Evolutionary conservation across 768 basidiomycete species (phyloP).

Genomic region (Collybia sordida): DNA sequence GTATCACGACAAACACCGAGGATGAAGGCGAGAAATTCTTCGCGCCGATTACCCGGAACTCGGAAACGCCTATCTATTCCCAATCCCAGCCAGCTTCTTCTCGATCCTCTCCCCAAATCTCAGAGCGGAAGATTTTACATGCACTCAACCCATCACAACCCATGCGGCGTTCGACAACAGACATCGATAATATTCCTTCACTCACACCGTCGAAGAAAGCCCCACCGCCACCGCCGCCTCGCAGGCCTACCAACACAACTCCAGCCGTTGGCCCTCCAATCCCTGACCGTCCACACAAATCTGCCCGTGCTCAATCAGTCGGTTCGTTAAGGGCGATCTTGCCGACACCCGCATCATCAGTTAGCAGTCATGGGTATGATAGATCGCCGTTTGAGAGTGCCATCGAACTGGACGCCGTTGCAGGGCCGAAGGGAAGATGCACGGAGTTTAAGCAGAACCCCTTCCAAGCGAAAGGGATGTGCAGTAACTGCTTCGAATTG

Average conservation of each 20-base stretch:
- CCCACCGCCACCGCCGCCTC: slow-evolving; percentile 68
- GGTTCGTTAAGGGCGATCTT: slow-evolving; percentile 10
- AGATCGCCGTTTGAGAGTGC: slow-evolving; percentile 69
- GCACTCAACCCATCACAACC: slow-evolving; percentile 14
- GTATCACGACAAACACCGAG: slow-evolving; percentile 42
- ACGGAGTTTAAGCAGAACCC: slow-evolving; percentile 63
- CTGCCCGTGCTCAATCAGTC: slow-evolving; percentile 17
- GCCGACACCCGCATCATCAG: slow-evolving; percentile 33
- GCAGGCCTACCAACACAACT: slow-evolving; percentile 35
- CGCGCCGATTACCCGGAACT: slow-evolving; percentile 14
- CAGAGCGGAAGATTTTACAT: background rate
- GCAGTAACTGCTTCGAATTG: slow-evolving; percentile 64
- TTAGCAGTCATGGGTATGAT: slow-evolving; percentile 37
- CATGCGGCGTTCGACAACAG: slow-evolving; percentile 20
- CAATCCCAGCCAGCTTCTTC: slow-evolving; percentile 10
- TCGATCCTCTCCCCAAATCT: background rate
- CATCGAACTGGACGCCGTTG: slow-evolving; percentile 37
- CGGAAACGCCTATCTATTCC: slow-evolving; percentile 10
- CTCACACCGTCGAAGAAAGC: slow-evolving; percentile 40
- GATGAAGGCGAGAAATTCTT: slow-evolving; percentile 42
- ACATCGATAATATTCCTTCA: slow-evolving; percentile 11
- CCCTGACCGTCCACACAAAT: slow-evolving; percentile 40
- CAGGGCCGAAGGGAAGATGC: slow-evolving; percentile 34
- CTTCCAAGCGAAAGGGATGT: slow-evolving; percentile 64
- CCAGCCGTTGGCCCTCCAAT: slow-evolving; percentile 41